Evolutionary conservation across 2,329 filamentous ascomycete species (phyloP).

Genomic region (Cladophialophora immunda): DNA sequence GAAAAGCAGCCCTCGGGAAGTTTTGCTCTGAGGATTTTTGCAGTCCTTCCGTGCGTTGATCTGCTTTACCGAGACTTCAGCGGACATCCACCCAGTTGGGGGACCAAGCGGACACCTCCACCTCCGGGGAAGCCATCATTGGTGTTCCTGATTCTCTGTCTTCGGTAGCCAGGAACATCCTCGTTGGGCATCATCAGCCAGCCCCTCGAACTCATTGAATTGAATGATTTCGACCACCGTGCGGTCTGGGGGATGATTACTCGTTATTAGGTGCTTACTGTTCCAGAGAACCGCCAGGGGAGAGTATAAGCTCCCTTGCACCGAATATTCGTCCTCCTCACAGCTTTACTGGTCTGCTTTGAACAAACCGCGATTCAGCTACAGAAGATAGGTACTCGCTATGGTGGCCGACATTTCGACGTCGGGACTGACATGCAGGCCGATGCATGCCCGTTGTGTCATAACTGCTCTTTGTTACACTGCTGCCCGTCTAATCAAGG

Average conservation of each 20-base stretch:
- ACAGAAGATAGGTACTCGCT: background rate
- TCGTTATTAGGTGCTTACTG: background rate
- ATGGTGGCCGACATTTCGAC: background rate
- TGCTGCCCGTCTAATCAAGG: background rate
- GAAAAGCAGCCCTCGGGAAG: background rate
- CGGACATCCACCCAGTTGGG: background rate
- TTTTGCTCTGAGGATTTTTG: background rate
- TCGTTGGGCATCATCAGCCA: background rate
- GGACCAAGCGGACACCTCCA: slow-evolving; percentile 3
- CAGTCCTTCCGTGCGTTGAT: slow-evolving; percentile 1
- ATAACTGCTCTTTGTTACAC: background rate
- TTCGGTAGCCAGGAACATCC: background rate
- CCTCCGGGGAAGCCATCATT: background rate
- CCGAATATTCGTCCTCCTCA: background rate
- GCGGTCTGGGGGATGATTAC: background rate
- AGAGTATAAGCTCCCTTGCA: background rate
- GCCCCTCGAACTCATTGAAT: background rate
- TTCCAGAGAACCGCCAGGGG: background rate
- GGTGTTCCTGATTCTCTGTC: slow-evolving; percentile 11
- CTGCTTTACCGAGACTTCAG: background rate
- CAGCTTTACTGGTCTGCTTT: background rate
- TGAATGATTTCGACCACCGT: background rate
- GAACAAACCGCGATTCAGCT: background rate
- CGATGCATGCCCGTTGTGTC: background rate
- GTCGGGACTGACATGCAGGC: background rate